Conservation (phyloP, 768 basidiomycete genomes). For the Mycena haematopus region DNA sequence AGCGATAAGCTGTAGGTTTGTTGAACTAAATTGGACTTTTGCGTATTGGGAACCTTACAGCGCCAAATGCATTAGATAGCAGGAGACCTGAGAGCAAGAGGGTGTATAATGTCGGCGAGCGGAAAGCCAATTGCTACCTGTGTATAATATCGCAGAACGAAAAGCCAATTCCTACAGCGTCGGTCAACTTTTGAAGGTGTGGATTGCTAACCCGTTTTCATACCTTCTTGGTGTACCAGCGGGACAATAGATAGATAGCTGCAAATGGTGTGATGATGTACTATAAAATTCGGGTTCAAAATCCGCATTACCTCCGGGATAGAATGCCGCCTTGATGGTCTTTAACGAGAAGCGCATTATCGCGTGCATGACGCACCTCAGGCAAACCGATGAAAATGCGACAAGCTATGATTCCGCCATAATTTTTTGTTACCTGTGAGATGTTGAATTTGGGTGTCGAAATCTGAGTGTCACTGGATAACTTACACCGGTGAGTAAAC, state of each 20-base stretch:
- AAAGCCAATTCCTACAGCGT: slow-evolving; percentile 62
- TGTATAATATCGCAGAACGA: slow-evolving; percentile 66
- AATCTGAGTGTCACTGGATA: neutral
- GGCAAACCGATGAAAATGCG: slow-evolving; percentile 70
- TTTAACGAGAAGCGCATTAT: neutral
- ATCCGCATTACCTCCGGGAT: slow-evolving; percentile 59
- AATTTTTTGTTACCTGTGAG: slow-evolving; percentile 58
- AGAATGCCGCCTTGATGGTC: slow-evolving; percentile 60
- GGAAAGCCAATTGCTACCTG: slow-evolving; percentile 62
- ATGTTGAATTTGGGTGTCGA: neutral
- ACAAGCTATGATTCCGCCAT: slow-evolving; percentile 60
- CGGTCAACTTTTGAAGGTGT: neutral
- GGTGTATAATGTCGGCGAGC: slow-evolving; percentile 65
- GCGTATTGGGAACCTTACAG: slow-evolving; percentile 45
- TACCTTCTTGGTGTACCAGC: slow-evolving; percentile 68
- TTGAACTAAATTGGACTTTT: slow-evolving; percentile 1
- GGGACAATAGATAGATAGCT: slow-evolving; percentile 51
- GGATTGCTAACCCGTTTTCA: neutral
- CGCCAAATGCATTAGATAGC: slow-evolving; percentile 72
- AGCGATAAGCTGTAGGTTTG: slow-evolving; percentile 62
- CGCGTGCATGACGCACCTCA: slow-evolving; percentile 44
- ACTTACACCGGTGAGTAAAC: slow-evolving; percentile 65
- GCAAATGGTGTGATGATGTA: neutral
- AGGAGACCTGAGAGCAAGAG: slow-evolving; percentile 62
- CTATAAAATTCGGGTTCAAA: slow-evolving; percentile 4